Evolutionary conservation across 2,329 filamentous ascomycete species (phyloP).

Genomic region (Neonectria coccinea): DNA sequence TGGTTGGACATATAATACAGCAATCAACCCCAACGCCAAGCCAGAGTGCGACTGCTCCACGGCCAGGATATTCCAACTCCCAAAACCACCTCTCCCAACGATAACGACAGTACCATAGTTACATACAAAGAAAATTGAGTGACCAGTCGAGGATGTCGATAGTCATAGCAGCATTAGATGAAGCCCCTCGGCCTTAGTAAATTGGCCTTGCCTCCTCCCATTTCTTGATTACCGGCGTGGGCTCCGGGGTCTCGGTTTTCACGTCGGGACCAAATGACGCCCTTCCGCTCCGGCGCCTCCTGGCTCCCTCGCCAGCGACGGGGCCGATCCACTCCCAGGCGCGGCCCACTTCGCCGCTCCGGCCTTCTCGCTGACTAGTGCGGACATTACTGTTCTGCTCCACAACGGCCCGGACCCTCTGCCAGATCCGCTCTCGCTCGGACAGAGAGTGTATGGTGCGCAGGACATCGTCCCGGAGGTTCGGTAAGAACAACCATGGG

Average conservation of each 20-base stretch:
- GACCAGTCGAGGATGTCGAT: constrained; percentile 23
- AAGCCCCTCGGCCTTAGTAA: constrained; percentile 47
- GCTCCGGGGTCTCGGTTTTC: constrained; percentile 51
- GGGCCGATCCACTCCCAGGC: constrained; percentile 79
- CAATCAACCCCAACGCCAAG: constrained; percentile 39
- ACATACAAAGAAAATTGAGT: constrained; percentile 34
- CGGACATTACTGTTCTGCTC: constrained; percentile 95
- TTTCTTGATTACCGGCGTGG: constrained; percentile 48
- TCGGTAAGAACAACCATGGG: constrained; percentile 85
- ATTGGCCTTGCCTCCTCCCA: constrained; percentile 59
- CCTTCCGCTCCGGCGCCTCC: constrained; percentile 65
- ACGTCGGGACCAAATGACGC: constrained; percentile 59
- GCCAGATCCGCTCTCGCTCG: constrained; percentile 86
- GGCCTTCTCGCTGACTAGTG: constrained; percentile 75
- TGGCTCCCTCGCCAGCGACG: constrained; percentile 57
- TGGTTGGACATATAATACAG: constrained; percentile 33
- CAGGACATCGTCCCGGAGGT: constrained; percentile 91
- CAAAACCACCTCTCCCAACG: constrained; percentile 22
- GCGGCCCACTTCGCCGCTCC: constrained; percentile 72
- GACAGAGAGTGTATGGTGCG: constrained; percentile 81
- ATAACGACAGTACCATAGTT: constrained; percentile 19
- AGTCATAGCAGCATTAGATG: constrained; percentile 20
- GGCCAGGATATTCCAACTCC: constrained; percentile 33
- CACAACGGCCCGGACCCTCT: constrained; percentile 83
- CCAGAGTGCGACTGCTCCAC: constrained; percentile 28